Base-by-base conservation (phyloP, 345 rosid species). In the Theobroma cacao region DNA sequence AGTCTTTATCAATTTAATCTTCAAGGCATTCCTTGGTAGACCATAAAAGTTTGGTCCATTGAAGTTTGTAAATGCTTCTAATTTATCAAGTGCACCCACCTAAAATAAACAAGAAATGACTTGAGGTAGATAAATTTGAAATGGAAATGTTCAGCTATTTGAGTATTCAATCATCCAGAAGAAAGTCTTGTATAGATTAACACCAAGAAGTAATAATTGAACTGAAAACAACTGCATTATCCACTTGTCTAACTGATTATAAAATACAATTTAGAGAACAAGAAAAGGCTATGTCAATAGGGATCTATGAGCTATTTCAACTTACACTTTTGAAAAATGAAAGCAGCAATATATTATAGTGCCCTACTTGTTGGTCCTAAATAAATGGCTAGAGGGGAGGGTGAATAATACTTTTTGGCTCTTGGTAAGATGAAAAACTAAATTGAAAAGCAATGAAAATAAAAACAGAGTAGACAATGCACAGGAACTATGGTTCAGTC, bases 1-100 rank as follows among this genome's bases (percentile, higher is more conserved):
- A 40, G 52, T 75, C 85, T 81, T 93, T 69, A 76, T 85, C 82
- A 94, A 75, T 53, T 87, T 94, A 76, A 96, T 89, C 86, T 90
- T 92, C 40, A 90, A 77, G 1, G 87, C 80, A 89, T 92, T 96
- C 74, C 97, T 94, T 7, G 98, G 94, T 62, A 94, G 98, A 59
- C 98, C 92, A 72, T 94, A 96, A 86, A 96, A 96, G 79, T 94
- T 97, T 24, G 94, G 97, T 64, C 99, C 99, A 10, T 92, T 94
- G 74, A 94, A 91, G 88, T 98, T 96, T 64, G 98, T 89, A 86
- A 96, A 96, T 40, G 95, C 90, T 88, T 96, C 98, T 73, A 94
- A 85, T 80, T 94, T 94, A 84, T 94, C 98, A 71, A 94, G 91
- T 12, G 95, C 97, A 56, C 97, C 98, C 34, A 92, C 96, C 98